These are phyloP conservation scores for Phylloporus scabripes DNA, from an alignment of 768 basidiomycete genomes.

Conservation along the genomic window DNA sequence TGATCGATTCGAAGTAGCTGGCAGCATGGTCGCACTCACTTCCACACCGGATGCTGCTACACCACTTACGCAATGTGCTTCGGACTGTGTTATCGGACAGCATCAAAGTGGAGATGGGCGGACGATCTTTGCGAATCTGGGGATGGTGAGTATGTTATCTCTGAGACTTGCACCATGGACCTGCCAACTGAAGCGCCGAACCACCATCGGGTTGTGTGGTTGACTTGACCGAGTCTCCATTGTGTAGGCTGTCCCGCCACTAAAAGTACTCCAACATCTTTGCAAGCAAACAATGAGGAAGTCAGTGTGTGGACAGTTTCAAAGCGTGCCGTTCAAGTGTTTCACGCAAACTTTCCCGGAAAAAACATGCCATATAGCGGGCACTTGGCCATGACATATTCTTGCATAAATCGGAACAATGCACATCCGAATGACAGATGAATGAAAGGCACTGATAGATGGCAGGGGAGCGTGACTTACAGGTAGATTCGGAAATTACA, in stretches of 20 bases:
- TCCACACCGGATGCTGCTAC: background rate
- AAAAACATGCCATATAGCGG: background rate
- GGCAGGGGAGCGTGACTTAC: too few species aligned
- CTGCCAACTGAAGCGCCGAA: constrained; percentile 2
- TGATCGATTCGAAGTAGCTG: background rate
- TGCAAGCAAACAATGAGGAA: too few species aligned
- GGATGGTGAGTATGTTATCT: constrained; percentile 6
- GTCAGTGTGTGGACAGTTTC: too few species aligned
- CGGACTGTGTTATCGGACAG: background rate
- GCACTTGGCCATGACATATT: background rate
- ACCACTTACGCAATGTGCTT: background rate
- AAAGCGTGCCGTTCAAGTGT: background rate
- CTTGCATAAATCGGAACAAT: background rate
- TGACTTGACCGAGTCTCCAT: too few species aligned
- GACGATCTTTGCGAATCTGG: background rate
- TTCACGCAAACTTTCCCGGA: background rate
- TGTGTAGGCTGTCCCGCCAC: too few species aligned
- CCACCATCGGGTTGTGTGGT: too few species aligned
- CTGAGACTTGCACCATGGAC: constrained; percentile 3
- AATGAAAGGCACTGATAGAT: too few species aligned
- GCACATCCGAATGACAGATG: background rate
- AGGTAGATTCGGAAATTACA: background rate
- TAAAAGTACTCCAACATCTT: background rate
- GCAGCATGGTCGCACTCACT: background rate
- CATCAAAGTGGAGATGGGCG: background rate